These are phyloP conservation scores for Komagataella populi DNA, from an alignment of 805 yeast species.

Conservation along the genomic window DNA sequence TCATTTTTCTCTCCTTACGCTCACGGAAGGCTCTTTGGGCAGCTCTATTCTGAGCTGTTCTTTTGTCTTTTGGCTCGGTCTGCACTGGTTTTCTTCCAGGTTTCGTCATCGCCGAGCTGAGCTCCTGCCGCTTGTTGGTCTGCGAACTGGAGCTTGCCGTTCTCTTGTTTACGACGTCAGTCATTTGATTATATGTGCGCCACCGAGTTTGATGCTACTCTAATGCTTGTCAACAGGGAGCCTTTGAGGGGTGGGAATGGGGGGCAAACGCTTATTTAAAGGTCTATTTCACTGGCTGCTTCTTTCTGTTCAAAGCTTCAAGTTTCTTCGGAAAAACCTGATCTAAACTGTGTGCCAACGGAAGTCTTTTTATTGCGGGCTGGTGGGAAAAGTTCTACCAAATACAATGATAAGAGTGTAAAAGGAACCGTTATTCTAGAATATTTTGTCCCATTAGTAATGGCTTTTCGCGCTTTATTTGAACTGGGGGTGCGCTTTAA, in stretches of 20 bases:
- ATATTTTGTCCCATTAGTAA: neutral
- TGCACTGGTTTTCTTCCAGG: slow-evolving; percentile 76
- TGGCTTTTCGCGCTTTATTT: neutral
- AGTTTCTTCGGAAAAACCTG: neutral
- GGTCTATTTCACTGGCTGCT: neutral
- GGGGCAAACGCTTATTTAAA: neutral
- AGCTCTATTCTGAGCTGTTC: slow-evolving; percentile 95
- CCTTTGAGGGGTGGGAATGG: neutral
- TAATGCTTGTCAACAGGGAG: neutral
- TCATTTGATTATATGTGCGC: neutral
- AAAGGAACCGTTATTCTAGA: neutral
- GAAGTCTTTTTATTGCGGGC: neutral
- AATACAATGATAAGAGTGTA: neutral
- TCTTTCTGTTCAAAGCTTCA: neutral
- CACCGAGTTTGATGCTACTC: neutral
- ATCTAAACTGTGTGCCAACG: neutral
- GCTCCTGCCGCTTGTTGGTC: slow-evolving; percentile 9
- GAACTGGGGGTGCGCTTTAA: neutral
- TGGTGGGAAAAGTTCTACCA: neutral
- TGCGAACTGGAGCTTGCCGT: neutral
- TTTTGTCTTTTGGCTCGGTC: slow-evolving; percentile 64
- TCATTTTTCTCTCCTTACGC: slow-evolving; percentile 78
- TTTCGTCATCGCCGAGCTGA: slow-evolving; percentile 20
- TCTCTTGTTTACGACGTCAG: slow-evolving; percentile 1
- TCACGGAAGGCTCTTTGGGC: slow-evolving; percentile 98